These are phyloP conservation scores for Lineolata rhizophorae DNA, from an alignment of 495 filamentous ascomycete species.

Conservation along the genomic window DNA sequence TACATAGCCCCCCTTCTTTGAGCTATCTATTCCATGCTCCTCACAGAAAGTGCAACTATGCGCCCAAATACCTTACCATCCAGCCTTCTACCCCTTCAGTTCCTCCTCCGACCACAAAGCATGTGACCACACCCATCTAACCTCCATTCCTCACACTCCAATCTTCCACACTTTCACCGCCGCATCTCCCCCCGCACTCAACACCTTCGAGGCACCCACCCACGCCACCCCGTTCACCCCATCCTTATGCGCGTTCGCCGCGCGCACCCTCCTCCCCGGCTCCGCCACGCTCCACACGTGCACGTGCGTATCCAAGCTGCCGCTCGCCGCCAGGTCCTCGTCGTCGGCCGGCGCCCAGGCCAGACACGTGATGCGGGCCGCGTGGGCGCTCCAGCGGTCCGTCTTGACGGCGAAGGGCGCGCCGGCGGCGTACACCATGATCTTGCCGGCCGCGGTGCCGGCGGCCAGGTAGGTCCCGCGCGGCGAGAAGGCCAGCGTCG, in stretches of 20 bases:
- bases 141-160: too few relatives aligned
- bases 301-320: conserved; percentile 71
- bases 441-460: conserved; percentile 69
- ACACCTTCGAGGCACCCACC: conserved; percentile 49
- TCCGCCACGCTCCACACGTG: conserved; percentile 77
- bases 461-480: conserved; percentile 52
- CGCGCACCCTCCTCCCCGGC: conserved; percentile 60
- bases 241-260: conserved; percentile 76
- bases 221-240: conserved; percentile 78
- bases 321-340: conserved; percentile 61
- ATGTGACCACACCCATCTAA: too few relatives aligned
- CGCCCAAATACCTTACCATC: too few relatives aligned
- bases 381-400: conserved; percentile 81
- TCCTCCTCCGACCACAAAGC: too few relatives aligned
- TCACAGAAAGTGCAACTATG: too few relatives aligned
- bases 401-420: conserved; percentile 34
- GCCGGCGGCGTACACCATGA: conserved; percentile 45
- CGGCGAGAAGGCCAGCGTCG: conserved; percentile 57
- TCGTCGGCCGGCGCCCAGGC: conserved; percentile 44
- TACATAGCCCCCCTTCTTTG: too few relatives aligned
- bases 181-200: conserved; percentile 68
- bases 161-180: conserved; percentile 80
- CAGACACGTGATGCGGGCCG: conserved; percentile 60
- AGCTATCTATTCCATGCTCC: too few relatives aligned
- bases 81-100: too few relatives aligned